phyloP scores from a whole-genome alignment of 139 green algal species.

The Chlamydomonas asymmetrica region DNA sequence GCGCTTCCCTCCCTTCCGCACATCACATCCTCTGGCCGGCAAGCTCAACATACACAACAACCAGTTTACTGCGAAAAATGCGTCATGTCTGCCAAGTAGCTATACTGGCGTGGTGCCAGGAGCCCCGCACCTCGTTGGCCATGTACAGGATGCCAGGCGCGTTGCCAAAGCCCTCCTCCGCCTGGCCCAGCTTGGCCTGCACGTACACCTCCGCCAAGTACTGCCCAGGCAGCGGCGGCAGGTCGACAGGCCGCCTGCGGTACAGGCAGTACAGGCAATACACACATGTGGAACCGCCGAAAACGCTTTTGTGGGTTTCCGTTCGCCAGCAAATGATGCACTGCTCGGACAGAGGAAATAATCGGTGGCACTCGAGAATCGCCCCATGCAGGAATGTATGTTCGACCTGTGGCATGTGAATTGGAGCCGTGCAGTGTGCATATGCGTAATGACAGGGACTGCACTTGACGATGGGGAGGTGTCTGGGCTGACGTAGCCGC shows the following conservation, averaged over 20 bases:
- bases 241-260: constrained; percentile 37
- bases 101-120: no score
- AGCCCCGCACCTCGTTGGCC: constrained; percentile 34
- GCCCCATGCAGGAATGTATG: background rate
- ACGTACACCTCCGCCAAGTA: constrained; percentile 45
- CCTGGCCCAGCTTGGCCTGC: constrained; percentile 14
- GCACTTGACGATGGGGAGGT: no score
- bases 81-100: no score
- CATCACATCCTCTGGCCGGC: no score
- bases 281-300: no score
- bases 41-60: no score
- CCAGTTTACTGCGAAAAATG: no score
- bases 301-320: background rate
- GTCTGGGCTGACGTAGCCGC: no score
- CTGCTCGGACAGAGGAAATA: background rate
- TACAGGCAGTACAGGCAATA: background rate
- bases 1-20: no score
- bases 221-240: constrained; percentile 34
- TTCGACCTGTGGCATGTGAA: background rate
- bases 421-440: background rate
- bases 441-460: no score
- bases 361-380: background rate
- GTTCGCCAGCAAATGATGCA: background rate
- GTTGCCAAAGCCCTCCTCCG: constrained; percentile 36
- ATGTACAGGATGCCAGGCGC: constrained; percentile 41